Conservation (phyloP, 306 rosid genomes). For the Astragalus membranaceus region DNA sequence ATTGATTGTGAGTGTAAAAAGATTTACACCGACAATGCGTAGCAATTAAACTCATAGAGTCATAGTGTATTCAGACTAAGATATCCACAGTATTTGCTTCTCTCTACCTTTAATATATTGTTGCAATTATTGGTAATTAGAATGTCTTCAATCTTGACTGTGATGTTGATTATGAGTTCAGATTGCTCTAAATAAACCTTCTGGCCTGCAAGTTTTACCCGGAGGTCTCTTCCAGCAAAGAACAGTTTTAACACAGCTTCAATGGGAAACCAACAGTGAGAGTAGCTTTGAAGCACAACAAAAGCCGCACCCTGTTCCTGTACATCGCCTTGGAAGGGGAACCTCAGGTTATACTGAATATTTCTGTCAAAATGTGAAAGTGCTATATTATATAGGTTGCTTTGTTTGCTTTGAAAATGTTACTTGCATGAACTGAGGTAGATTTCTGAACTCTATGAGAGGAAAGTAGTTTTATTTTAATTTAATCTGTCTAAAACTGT, state of each 20-base stretch:
- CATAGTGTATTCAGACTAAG: neutral
- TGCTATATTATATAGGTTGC: conserved; percentile 2
- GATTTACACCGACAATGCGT: no score
- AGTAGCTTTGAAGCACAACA: conserved; percentile 23
- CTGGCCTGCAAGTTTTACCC: conserved; percentile 91
- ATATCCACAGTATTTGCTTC: neutral
- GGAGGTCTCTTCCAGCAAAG: conserved; percentile 98
- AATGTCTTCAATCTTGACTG: neutral
- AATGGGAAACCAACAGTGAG: conserved; percentile 45
- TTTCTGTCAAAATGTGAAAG: conserved; percentile 15
- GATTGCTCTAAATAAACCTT: conserved; percentile 85
- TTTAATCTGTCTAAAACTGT: neutral
- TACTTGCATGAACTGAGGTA: conserved; percentile 2
- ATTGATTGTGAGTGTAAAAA: no score
- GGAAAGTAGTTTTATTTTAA: neutral
- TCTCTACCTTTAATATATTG: neutral
- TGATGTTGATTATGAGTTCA: conserved; percentile 30
- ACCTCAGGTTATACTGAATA: conserved; percentile 68
- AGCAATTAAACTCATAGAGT: no score
- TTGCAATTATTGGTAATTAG: neutral
- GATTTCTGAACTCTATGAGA: neutral
- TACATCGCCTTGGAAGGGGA: conserved; percentile 95
- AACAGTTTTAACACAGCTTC: conserved; percentile 80
- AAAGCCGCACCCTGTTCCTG: conserved; percentile 61
- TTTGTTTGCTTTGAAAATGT: conserved; percentile 2